Base-by-base conservation (phyloP, 2,329 filamentous ascomycete species). In the Ophiostoma novo-ulmi region DNA sequence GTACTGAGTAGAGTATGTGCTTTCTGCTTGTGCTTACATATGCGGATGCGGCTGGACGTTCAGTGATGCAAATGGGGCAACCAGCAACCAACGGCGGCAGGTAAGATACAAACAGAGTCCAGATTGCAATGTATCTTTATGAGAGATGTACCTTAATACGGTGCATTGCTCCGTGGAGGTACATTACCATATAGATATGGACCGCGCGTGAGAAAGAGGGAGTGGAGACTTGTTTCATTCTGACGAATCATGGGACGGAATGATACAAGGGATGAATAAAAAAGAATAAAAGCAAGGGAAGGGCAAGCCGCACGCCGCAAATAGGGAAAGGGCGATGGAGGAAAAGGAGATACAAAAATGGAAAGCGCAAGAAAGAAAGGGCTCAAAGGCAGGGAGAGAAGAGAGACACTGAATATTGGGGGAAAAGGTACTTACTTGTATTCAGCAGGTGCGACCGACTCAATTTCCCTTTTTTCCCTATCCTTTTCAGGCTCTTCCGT, bases 351-450 rank as follows among this genome's bases (percentile, higher is more conserved):
- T 10, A 39, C 38, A 13, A 5, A 55, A 55, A 55, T n/a, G 20
- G n/a, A 55, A 31, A 31, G 31, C 31, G 31, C 20, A 8, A 55
- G 20, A n/a, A 8, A 55, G 48, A 22, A 20, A 58, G 22, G n/a
- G 44, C 44, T 26, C 26, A 64, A 17, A 31, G 22, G 52, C n/a
- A 22, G 63, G 63, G 63, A 65, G 63, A n/a, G 20, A 65, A 7
- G 20, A n/a, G 36, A 64, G 61, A 64, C 61, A 64, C 17, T 64
- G 61, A 64, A 39, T 35, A 64, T 64, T 38, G n/a, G 61, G 44
- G 5, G 17, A 5, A 64, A 64, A 38, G n/a, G 61, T 31, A 64
- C 35, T 35, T n/a, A 36, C n/a, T 10, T 39, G 31, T 36, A 65
- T 39, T 65, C 63, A 20, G 63, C 63, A 65, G 36, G 63, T 65